Conservation (phyloP, 768 basidiomycete species). For the Mycena polygramma region DNA sequence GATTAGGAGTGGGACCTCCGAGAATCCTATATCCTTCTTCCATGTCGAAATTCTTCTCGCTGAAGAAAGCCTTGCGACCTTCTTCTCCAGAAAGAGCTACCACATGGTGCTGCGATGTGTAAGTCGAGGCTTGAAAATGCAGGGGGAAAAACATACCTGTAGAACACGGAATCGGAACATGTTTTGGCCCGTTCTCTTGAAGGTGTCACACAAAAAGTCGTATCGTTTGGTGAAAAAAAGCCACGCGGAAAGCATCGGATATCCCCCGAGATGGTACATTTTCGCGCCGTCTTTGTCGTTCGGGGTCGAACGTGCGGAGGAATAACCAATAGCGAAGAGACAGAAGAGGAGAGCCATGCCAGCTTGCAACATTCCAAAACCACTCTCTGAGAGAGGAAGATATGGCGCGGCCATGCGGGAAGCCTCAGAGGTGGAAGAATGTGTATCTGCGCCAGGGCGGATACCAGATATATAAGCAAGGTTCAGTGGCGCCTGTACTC, state of each 20-base stretch:
- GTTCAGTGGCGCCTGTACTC: constrained; percentile 19
- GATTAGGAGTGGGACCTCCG: constrained; percentile 36
- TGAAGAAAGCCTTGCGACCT: constrained; percentile 42
- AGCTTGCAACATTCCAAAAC: background rate
- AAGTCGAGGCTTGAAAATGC: background rate
- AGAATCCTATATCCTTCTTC: constrained; percentile 44
- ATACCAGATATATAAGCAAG: constrained; percentile 9
- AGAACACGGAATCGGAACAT: constrained; percentile 49
- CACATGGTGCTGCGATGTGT: constrained; percentile 37
- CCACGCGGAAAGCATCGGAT: constrained; percentile 47
- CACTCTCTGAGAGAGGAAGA: background rate
- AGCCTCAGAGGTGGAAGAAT: background rate
- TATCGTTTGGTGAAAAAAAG: constrained; percentile 47
- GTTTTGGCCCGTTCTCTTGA: constrained; percentile 40
- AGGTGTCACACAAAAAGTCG: constrained; percentile 45
- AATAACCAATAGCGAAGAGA: background rate
- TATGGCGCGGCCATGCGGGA: background rate
- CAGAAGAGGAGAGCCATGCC: background rate
- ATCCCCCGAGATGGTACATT: constrained; percentile 41
- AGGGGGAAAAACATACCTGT: constrained; percentile 39
- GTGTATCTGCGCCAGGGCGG: constrained; percentile 3
- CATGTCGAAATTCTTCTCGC: constrained; percentile 38
- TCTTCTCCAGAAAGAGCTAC: constrained; percentile 43
- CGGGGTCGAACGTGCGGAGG: background rate
- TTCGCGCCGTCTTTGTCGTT: constrained; percentile 1